Conservation (phyloP, 2,329 filamentous ascomycete genomes). For the Aspergillus tanneri region DNA sequence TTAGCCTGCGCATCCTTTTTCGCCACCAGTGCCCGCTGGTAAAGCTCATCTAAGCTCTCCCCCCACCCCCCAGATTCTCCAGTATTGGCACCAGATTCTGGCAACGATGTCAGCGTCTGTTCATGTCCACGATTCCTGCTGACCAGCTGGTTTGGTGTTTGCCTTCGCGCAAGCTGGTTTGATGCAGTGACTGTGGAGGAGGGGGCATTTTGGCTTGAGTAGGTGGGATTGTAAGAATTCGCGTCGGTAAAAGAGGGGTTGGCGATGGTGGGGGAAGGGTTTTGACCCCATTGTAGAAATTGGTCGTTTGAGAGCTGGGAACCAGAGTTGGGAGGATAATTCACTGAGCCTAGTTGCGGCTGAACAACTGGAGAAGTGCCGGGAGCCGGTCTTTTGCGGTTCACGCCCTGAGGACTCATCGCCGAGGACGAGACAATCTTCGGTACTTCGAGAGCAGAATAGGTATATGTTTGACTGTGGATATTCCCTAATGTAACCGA, state of each 20-base stretch:
- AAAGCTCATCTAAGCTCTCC: slow-evolving; percentile 73
- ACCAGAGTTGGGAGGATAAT: slow-evolving; percentile 46
- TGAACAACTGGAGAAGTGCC: slow-evolving; percentile 65
- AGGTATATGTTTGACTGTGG: not conserved
- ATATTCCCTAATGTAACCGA: not conserved
- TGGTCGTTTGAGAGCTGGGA: slow-evolving; percentile 52
- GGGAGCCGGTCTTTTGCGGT: slow-evolving; percentile 71
- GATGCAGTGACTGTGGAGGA: slow-evolving; percentile 44
- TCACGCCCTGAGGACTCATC: slow-evolving; percentile 46
- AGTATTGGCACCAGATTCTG: slow-evolving; percentile 27
- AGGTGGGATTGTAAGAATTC: slow-evolving; percentile 37
- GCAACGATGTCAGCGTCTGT: slow-evolving; percentile 30
- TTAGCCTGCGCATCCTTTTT: slow-evolving; percentile 88
- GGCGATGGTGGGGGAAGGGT: slow-evolving; percentile 33
- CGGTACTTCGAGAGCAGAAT: slow-evolving; percentile 9
- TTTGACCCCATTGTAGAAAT: slow-evolving; percentile 56
- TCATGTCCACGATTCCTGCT: slow-evolving; percentile 41
- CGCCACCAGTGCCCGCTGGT: slow-evolving; percentile 74
- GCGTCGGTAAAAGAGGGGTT: slow-evolving; percentile 39
- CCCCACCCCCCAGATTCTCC: slow-evolving; percentile 44
- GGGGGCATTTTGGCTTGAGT: slow-evolving; percentile 52
- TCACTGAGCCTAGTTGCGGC: slow-evolving; percentile 53
- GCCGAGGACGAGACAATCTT: slow-evolving; percentile 15
- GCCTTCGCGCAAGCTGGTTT: slow-evolving; percentile 45
- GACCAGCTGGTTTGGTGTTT: slow-evolving; percentile 40